These are phyloP conservation scores for Phaeosphaeriaceae sp. DNA, from an alignment of 2,329 filamentous ascomycete species.

Conservation along the genomic window DNA sequence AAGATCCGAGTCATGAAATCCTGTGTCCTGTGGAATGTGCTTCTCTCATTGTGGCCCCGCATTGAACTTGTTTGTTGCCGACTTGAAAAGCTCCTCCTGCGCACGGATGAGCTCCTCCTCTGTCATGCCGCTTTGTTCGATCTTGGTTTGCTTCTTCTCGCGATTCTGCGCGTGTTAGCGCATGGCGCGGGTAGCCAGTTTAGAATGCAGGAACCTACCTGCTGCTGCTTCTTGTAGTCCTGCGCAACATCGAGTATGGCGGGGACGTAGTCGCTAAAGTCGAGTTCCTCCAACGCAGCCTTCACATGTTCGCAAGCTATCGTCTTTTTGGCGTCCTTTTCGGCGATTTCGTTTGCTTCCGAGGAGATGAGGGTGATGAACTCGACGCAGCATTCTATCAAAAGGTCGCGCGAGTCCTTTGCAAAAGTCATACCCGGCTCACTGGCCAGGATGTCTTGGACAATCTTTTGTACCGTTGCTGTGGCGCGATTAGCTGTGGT, in stretches of 20 bases:
- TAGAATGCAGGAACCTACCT: constrained; percentile 64
- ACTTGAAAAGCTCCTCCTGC: constrained; percentile 90
- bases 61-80: constrained; percentile 75
- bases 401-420: constrained; percentile 90
- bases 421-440: constrained; percentile 83
- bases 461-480: constrained; percentile 81
- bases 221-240: constrained; percentile 91
- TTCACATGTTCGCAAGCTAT: constrained; percentile 98
- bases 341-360: constrained; percentile 97
- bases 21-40: constrained; percentile 16
- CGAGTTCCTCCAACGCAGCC: constrained; percentile 88
- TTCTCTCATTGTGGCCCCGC: constrained; percentile 52
- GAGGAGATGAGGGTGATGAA: constrained; percentile 99
- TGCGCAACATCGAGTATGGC: constrained; percentile 85
- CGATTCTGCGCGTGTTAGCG: constrained; percentile 67
- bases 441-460: constrained; percentile 86
- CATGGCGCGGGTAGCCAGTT: background rate
- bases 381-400: constrained; percentile 99
- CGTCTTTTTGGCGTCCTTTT: constrained; percentile 99
- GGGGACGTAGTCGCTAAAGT: constrained; percentile 89
- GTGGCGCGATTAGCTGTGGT: constrained; percentile 23
- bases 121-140: constrained; percentile 90
- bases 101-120: constrained; percentile 87
- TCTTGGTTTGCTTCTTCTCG: constrained; percentile 97
- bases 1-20: constrained; percentile 6